A percentile compares a stretch with the other conserved stretches of the same genome.
These are phyloP conservation scores for Mucuna pruriens DNA, from an alignment of 306 rosid species.

Conservation along the genomic window DNA sequence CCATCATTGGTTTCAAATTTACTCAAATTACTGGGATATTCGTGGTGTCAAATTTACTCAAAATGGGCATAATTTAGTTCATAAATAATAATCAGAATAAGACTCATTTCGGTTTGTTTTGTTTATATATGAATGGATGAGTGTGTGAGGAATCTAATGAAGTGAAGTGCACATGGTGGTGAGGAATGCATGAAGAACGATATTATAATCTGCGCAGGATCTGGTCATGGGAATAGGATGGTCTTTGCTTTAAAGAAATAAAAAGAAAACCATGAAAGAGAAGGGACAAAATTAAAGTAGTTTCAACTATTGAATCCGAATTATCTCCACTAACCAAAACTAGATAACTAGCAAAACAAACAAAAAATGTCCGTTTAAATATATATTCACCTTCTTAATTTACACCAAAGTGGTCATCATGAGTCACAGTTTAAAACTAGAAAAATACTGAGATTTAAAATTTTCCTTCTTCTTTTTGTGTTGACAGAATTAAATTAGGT, in stretches of 20 bases:
- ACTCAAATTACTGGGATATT: not conserved
- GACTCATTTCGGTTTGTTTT: slow-evolving; percentile 46
- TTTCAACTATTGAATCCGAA: slow-evolving; percentile 40
- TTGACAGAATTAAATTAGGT: not conserved
- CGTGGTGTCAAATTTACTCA: slow-evolving; percentile 23
- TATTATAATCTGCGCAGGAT: slow-evolving; percentile 46
- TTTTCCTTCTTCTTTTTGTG: not conserved
- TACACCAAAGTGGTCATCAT: slow-evolving; percentile 26
- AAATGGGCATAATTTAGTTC: slow-evolving; percentile 32
- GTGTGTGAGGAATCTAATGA: slow-evolving; percentile 44
- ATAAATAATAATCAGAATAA: slow-evolving; percentile 5
- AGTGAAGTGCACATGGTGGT: slow-evolving; percentile 66
- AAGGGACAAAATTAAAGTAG: slow-evolving; percentile 47
- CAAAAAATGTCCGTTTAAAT: not conserved
- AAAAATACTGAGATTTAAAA: slow-evolving; percentile 3
- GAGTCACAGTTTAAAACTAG: not conserved
- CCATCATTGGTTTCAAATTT: not conserved
- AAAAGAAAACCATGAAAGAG: slow-evolving; percentile 40
- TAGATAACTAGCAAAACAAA: slow-evolving; percentile 29
- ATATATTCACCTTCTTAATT: slow-evolving; percentile 13
- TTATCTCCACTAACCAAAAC: slow-evolving; percentile 35
- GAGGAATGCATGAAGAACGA: slow-evolving; percentile 38
- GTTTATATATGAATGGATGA: slow-evolving; percentile 30
- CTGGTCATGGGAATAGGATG: slow-evolving; percentile 45
- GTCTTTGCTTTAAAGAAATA: slow-evolving; percentile 39